Evolutionary conservation across 768 basidiomycete genomes (phyloP).

Genomic region (Xanthoconium purpureum): DNA sequence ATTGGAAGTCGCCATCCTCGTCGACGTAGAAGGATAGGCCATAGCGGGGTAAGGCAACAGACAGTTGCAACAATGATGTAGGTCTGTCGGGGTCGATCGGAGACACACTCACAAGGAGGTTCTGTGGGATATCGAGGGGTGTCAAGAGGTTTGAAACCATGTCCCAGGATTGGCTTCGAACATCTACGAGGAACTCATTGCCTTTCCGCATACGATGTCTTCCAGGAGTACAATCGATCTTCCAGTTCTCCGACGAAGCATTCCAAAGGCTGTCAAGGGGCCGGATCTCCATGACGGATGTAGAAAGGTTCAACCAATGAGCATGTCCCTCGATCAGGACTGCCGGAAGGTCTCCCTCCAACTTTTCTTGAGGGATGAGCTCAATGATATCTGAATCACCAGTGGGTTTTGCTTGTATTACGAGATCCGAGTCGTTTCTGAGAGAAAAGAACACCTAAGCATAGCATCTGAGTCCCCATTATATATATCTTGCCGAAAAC

Average conservation of each 20-base stretch:
- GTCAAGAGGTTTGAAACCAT: constrained; percentile 26
- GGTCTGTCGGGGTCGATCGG: neutral
- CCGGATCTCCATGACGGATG: constrained; percentile 25
- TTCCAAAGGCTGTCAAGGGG: constrained; percentile 27
- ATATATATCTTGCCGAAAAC: neutral
- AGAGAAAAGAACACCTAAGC: constrained; percentile 21
- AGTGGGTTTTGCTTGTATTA: constrained; percentile 15
- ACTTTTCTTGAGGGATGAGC: constrained; percentile 23
- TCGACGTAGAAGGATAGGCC: constrained; percentile 36
- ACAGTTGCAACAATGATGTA: constrained; percentile 15
- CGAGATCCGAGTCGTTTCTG: neutral
- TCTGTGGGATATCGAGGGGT: constrained; percentile 23
- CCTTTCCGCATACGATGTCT: constrained; percentile 9
- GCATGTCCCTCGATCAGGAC: constrained; percentile 19
- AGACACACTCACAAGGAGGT: constrained; percentile 19
- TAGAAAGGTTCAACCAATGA: constrained; percentile 33
- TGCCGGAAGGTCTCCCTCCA: constrained; percentile 26
- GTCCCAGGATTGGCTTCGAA: constrained; percentile 24
- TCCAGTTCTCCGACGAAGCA: constrained; percentile 27
- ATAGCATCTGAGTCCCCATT: neutral
- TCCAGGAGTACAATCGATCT: constrained; percentile 10
- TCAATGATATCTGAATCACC: constrained; percentile 7
- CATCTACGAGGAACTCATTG: constrained; percentile 20
- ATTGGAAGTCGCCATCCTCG: constrained; percentile 31
- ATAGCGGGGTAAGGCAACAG: constrained; percentile 39